Evolutionary conservation across 257 asterid genomes (phyloP).

Genomic region (Rauvolfia tetraphylla): DNA sequence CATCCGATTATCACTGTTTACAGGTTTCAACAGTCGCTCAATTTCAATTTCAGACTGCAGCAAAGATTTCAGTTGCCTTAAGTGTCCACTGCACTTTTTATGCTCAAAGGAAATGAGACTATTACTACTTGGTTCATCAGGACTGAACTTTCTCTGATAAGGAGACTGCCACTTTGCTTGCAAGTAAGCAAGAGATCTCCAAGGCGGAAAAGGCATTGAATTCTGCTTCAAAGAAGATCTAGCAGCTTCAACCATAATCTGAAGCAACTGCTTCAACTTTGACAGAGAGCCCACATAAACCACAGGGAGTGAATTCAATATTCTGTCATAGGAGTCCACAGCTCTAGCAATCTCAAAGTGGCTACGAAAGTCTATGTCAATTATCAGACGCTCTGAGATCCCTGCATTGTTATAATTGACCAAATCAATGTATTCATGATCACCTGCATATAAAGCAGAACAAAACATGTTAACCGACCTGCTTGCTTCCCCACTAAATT

Average conservation of each 20-base stretch:
- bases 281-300: conserved; percentile 54
- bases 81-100: conserved; percentile 47
- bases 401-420: conserved; percentile 35
- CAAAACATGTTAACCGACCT: background rate
- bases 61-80: conserved; percentile 40
- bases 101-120: conserved; percentile 24
- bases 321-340: conserved; percentile 57
- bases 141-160: conserved; percentile 31
- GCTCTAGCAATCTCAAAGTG: conserved; percentile 85
- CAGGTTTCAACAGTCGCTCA: conserved; percentile 39
- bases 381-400: conserved; percentile 42
- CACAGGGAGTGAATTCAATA: conserved; percentile 56
- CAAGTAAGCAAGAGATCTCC: conserved; percentile 65
- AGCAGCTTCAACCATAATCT: conserved; percentile 78
- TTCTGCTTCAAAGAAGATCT: conserved; percentile 64
- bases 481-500: background rate
- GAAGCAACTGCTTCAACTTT: conserved; percentile 57
- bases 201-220: conserved; percentile 82
- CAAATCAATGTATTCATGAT: conserved; percentile 66
- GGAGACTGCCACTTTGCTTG: conserved; percentile 71
- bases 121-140: conserved; percentile 17
- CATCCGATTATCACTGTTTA: conserved; percentile 30
- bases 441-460: conserved; percentile 39
- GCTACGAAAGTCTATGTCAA: conserved; percentile 70
- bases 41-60: conserved; percentile 48